Base-by-base conservation (phyloP, 2,329 filamentous ascomycete species). In the Trichophyton simii region DNA sequence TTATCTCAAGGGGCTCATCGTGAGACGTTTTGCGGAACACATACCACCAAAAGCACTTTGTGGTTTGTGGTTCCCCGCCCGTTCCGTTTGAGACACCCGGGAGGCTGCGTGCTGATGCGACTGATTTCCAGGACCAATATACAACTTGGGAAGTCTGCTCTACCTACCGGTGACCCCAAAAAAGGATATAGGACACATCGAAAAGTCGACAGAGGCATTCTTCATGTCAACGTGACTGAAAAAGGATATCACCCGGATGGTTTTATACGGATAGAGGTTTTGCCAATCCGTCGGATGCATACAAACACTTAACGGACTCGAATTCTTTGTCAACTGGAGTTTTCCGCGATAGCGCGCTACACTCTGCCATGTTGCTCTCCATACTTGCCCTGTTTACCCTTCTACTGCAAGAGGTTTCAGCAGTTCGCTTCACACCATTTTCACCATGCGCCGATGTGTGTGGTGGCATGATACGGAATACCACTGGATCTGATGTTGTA, bases 401-500 rank as follows among this genome's bases (percentile, higher is more conserved):
- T 55, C 11, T 54, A 41, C 15, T 54, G 18, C 22, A 41, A 15
- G 62, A 60, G 36, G 69, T 65, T 50, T 55, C 65, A 18, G 69
- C 68, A 13, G 61, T 76, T 57, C 68, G 66, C 58, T 72, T 72
- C 6, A 69, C 73, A 1, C 50, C 62, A 0, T 71, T 73, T n/a
- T 66, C 75, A n/a, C 73, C 75, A n/a, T 77, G 75, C 62, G 65
- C 66, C 25, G 64, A 65, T 60, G 60, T 67, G 18, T 77, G 75
- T 63, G 69, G 67, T 38, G 48, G 61, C 5, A 22, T 13, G 20
- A 65, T 68, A 7, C 66, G 68, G 38, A 75, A 74, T 61, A 77
- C 74, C 4, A 76, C 75, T n/a, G 65, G 68, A 2, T 67, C 69
- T 11, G 74, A 77, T 54, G 72, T 78, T 44, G 69, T 73, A 15